Conservation (phyloP, 139 green algal genomes). For the Coccomyxa sp. region DNA sequence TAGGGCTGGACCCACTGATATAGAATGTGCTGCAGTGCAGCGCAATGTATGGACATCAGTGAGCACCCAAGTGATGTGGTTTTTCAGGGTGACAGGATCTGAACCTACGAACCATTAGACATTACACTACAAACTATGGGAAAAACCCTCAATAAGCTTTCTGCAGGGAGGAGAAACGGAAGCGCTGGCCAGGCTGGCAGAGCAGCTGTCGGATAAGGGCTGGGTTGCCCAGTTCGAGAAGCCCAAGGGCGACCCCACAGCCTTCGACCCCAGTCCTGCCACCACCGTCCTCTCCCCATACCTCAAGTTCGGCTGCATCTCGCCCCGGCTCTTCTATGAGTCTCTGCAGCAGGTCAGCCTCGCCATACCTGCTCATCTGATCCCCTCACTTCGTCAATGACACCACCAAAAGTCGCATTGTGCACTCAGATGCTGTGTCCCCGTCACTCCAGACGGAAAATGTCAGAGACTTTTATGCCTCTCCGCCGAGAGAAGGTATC, state of each 20-base stretch:
- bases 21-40: too few relatives aligned
- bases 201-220: conserved; percentile 47
- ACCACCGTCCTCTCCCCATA: conserved; percentile 88
- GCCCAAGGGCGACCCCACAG: conserved; percentile 75
- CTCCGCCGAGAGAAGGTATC: not conserved
- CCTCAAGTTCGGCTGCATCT: conserved; percentile 78
- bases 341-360: conserved; percentile 27
- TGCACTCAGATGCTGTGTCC: not conserved
- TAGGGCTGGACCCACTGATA: too few relatives aligned
- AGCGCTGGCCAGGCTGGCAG: conserved; percentile 46
- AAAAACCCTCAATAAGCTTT: too few relatives aligned
- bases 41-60: too few relatives aligned
- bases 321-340: conserved; percentile 39
- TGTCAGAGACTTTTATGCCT: not conserved
- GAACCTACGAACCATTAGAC: too few relatives aligned
- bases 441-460: not conserved
- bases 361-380: too few relatives aligned
- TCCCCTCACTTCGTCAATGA: conserved; percentile 12
- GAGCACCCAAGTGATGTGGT: too few relatives aligned
- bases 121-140: too few relatives aligned
- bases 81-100: too few relatives aligned
- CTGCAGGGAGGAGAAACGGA: conserved; percentile 69
- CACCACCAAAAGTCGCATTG: not conserved
- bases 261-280: conserved; percentile 63
- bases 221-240: conserved; percentile 87